Evolutionary conservation across 2,329 filamentous ascomycete genomes (phyloP).

Genomic region (Colletotrichum sp.): DNA sequence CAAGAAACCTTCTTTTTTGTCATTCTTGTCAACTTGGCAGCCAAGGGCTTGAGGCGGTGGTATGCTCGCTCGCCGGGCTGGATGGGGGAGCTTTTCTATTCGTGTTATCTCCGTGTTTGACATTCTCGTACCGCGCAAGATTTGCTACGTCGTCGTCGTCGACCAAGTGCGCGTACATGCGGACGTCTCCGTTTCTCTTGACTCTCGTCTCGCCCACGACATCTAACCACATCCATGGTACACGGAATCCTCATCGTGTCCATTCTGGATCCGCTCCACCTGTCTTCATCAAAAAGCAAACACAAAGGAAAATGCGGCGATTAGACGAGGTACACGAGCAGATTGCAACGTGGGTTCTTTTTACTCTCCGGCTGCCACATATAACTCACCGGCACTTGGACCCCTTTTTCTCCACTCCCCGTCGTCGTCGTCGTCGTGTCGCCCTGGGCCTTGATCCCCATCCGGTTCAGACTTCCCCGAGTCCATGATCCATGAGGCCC

Average conservation of each 20-base stretch:
- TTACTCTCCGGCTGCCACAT: not conserved
- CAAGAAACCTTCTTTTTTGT: slow-evolving; percentile 8
- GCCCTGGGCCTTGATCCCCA: not conserved
- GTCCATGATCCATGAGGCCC: not conserved
- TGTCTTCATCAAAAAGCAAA: not conserved
- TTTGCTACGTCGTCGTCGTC: not conserved
- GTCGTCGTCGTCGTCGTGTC: not conserved
- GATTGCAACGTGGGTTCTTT: slow-evolving; percentile 1
- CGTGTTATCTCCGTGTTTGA: not conserved
- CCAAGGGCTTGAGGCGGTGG: not conserved
- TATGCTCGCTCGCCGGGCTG: not conserved
- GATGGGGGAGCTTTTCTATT: not conserved
- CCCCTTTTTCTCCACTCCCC: slow-evolving; percentile 5
- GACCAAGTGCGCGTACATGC: not conserved
- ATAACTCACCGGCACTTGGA: slow-evolving; percentile 9
- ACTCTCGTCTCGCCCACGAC: not conserved
- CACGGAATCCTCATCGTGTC: not conserved
- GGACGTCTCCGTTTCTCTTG: not conserved
- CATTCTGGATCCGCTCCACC: slow-evolving; percentile 2
- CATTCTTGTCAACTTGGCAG: not conserved
- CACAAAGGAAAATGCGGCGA: not conserved
- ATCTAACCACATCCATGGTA: not conserved
- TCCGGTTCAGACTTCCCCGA: slow-evolving; percentile 6
- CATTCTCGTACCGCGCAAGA: not conserved
- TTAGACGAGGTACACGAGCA: not conserved